Evolutionary conservation across 2,329 filamentous ascomycete genomes (phyloP).

Genomic region (Calycina marina): DNA sequence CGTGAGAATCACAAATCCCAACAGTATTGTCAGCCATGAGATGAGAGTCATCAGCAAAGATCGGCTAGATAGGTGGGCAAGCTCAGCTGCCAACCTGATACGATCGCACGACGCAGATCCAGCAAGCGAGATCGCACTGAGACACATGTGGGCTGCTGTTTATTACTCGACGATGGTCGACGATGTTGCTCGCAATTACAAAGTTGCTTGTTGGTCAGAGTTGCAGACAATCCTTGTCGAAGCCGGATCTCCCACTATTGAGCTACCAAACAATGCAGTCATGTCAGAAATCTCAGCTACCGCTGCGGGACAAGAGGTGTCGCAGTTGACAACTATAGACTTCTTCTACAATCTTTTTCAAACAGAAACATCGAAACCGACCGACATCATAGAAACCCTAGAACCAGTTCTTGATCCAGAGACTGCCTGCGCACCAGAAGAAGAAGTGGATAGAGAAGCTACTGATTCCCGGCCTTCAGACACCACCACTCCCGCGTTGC

Average conservation of each 20-base stretch:
- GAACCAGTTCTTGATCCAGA: constrained; percentile 79
- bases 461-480: constrained; percentile 22
- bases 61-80: constrained; percentile 44
- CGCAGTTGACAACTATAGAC: constrained; percentile 86
- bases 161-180: constrained; percentile 44
- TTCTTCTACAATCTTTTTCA: constrained; percentile 88
- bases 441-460: constrained; percentile 6
- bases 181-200: constrained; percentile 40
- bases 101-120: constrained; percentile 12
- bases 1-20: constrained; percentile 44
- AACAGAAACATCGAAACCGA: constrained; percentile 64
- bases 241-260: constrained; percentile 34
- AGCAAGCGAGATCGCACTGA: constrained; percentile 31
- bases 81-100: constrained; percentile 39
- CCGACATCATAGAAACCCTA: constrained; percentile 76
- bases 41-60: constrained; percentile 40
- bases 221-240: constrained; percentile 38
- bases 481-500: constrained; percentile 24
- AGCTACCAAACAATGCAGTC: constrained; percentile 69
- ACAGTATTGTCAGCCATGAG: constrained; percentile 36
- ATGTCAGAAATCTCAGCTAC: constrained; percentile 75
- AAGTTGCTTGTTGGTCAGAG: constrained; percentile 47
- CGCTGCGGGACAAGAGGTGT: constrained; percentile 83
- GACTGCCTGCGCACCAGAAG: constrained; percentile 30
- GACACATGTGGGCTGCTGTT: constrained; percentile 53